Evolutionary conservation across 495 filamentous ascomycete species (phyloP).

Genomic region (Neurospora discreta): DNA sequence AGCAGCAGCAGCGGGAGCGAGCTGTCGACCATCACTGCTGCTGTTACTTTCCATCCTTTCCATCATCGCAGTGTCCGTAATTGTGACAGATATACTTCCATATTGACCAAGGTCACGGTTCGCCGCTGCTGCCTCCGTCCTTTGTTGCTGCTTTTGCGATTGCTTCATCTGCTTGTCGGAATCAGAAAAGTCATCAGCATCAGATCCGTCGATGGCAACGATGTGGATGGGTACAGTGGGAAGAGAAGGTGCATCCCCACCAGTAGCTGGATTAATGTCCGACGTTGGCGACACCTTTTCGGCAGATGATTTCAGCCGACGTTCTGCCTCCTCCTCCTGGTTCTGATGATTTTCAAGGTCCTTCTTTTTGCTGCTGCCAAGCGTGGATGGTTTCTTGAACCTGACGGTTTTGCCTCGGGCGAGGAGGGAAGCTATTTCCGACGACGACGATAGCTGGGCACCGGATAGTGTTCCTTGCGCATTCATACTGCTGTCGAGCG

Average conservation of each 20-base stretch:
- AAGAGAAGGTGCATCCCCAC: neutral
- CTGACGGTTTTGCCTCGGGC: neutral
- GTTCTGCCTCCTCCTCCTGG: neutral
- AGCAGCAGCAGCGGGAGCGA: neutral
- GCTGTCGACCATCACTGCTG: neutral
- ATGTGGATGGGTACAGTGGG: neutral
- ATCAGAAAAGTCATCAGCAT: neutral
- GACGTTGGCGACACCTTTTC: neutral
- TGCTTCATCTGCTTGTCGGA: neutral
- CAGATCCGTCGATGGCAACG: neutral
- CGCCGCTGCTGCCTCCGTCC: neutral
- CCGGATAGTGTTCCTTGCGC: neutral
- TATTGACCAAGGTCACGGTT: neutral
- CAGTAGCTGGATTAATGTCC: neutral
- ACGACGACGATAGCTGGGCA: neutral
- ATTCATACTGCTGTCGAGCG: neutral
- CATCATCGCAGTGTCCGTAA: neutral
- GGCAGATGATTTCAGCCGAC: neutral
- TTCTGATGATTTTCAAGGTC: neutral
- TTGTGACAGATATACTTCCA: neutral
- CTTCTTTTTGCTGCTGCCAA: neutral
- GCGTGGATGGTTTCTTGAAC: neutral
- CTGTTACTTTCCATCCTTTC: neutral
- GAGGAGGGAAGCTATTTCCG: neutral
- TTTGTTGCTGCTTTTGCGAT: neutral